phyloP scores from a whole-genome alignment of 1,139 yeast species.

The Yarrowia galli region DNA sequence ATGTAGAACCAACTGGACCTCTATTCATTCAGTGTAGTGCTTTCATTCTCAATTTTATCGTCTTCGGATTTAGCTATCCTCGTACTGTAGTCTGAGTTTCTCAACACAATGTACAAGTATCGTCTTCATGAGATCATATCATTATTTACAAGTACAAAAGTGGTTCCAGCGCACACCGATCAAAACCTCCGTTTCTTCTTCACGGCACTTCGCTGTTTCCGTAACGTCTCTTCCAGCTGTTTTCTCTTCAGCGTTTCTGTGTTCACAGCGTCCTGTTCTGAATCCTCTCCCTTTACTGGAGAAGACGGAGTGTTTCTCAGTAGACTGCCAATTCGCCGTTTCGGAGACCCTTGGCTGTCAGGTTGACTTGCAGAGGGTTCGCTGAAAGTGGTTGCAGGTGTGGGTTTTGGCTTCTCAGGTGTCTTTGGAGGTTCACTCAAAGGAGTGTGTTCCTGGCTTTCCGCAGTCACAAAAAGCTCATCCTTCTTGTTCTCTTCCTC shows the following conservation, averaged over 20 bases:
- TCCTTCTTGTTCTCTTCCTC: background rate
- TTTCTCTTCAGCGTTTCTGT: conserved; percentile 9
- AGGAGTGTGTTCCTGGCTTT: background rate
- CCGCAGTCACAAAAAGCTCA: background rate
- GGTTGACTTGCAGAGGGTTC: conserved; percentile 4
- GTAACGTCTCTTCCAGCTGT: conserved; percentile 5
- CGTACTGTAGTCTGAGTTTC: too few relatives aligned
- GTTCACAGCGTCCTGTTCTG: background rate
- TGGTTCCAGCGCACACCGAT: too few relatives aligned
- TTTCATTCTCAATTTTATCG: too few relatives aligned
- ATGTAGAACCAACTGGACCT: too few relatives aligned
- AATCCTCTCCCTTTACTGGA: conserved; percentile 6
- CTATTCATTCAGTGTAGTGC: too few relatives aligned
- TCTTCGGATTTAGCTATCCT: too few relatives aligned
- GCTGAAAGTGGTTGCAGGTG: background rate
- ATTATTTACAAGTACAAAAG: background rate
- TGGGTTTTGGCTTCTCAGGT: background rate
- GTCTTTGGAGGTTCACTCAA: background rate
- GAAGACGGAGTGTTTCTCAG: conserved; percentile 18
- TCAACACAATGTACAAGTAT: too few relatives aligned
- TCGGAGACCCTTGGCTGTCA: conserved; percentile 37
- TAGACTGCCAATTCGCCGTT: conserved; percentile 31
- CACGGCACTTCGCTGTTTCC: conserved; percentile 5
- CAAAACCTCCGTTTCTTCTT: conserved; percentile 28
- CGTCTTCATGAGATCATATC: background rate